These are phyloP conservation scores for Earliella scabrosa DNA, from an alignment of 1,284 basidiomycete species.

Conservation along the genomic window DNA sequence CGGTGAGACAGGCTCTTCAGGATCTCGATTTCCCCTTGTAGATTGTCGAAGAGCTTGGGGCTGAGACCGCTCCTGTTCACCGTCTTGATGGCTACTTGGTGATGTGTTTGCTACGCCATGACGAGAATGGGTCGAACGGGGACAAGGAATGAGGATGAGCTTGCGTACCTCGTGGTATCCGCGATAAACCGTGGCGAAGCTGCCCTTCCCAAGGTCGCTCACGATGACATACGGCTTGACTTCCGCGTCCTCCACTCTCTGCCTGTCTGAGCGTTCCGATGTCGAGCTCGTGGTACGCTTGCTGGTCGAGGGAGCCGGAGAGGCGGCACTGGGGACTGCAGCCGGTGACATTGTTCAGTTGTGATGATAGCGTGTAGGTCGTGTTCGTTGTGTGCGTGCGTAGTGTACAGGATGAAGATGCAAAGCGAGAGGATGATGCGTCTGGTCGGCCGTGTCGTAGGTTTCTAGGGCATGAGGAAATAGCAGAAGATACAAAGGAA, in stretches of 20 bases:
- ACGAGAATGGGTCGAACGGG: too few relatives aligned
- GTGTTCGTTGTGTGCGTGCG: background rate
- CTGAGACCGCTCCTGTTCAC: conserved; percentile 90
- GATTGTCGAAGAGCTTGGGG: conserved; percentile 93
- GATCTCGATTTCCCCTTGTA: conserved; percentile 97
- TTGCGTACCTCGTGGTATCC: conserved; percentile 86
- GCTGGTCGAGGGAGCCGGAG: conserved; percentile 16
- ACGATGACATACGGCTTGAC: conserved; percentile 75
- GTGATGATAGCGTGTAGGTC: background rate
- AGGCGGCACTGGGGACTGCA: conserved; percentile 11
- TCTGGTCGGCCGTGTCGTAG: background rate
- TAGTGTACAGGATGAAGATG: conserved; percentile 18
- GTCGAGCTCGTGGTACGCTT: conserved; percentile 20
- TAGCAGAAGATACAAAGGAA: background rate
- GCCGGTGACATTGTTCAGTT: conserved; percentile 19
- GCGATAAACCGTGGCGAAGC: conserved; percentile 95
- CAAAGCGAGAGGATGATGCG: background rate
- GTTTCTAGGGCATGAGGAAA: background rate
- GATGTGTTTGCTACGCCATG: conserved; percentile 64
- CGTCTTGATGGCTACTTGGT: conserved; percentile 93
- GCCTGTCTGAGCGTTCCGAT: conserved; percentile 21
- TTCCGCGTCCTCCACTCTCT: conserved; percentile 61
- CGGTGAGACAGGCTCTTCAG: conserved; percentile 92
- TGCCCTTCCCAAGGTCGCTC: conserved; percentile 82
- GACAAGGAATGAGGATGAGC: too few relatives aligned